Conservation (phyloP, 331 rosid species). For the Cydonia oblonga region DNA sequence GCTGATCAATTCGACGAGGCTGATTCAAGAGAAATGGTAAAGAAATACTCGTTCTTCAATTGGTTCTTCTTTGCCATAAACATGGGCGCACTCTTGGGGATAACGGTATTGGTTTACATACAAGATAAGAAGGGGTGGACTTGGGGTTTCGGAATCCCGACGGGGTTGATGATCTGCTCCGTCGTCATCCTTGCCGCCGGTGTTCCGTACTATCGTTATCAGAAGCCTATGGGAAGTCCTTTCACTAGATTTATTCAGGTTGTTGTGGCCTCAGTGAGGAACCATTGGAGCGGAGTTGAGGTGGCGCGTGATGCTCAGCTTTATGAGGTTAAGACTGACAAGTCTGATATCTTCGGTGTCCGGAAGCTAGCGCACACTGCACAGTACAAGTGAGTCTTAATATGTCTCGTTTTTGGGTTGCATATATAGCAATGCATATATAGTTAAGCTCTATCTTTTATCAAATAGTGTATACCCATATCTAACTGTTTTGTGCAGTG, state of each 20-base stretch:
- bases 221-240: slow-evolving; percentile 61
- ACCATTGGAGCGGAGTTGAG: slow-evolving; percentile 26
- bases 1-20: slow-evolving; percentile 57
- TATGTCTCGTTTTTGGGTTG: not conserved
- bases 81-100: slow-evolving; percentile 45
- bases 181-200: slow-evolving; percentile 26
- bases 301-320: slow-evolving; percentile 7
- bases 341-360: slow-evolving; percentile 36
- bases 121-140: slow-evolving; percentile 34
- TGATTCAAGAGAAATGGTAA: slow-evolving; percentile 28
- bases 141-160: slow-evolving; percentile 49
- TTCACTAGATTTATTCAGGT: slow-evolving; percentile 49
- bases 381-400: slow-evolving; percentile 30
- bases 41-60: slow-evolving; percentile 44
- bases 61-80: slow-evolving; percentile 61
- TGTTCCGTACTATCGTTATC: slow-evolving; percentile 25
- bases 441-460: not conserved
- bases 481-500: not conserved
- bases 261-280: slow-evolving; percentile 25
- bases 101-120: slow-evolving; percentile 37
- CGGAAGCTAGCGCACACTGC: slow-evolving; percentile 29
- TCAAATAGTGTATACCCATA: not conserved
- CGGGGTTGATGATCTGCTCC: slow-evolving; percentile 15
- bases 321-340: slow-evolving; percentile 33
- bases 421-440: not conserved